Percentiles rank a stretch among this genome's conserved stretches.
These are phyloP conservation scores for Populus alba DNA, from an alignment of 345 rosid species.

Conservation along the genomic window DNA sequence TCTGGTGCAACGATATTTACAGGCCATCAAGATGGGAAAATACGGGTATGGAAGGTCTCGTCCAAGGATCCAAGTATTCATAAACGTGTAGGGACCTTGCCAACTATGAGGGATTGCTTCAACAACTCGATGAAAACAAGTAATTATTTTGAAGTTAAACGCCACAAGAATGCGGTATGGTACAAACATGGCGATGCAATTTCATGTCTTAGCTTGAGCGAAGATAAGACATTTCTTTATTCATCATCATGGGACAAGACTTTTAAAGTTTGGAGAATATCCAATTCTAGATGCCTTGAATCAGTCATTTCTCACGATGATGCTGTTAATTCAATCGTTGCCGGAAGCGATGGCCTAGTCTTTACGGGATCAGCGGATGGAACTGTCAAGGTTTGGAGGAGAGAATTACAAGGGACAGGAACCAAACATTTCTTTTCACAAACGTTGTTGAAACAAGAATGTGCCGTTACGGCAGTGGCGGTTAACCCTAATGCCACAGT, in stretches of 20 bases:
- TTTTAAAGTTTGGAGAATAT: constrained; percentile 76
- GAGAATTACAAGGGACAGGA: constrained; percentile 80
- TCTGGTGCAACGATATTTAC: constrained; percentile 61
- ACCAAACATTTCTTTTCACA: constrained; percentile 83
- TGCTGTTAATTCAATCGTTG: constrained; percentile 64
- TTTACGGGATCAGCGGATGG: constrained; percentile 92
- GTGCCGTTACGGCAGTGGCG: constrained; percentile 71
- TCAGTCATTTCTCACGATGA: constrained; percentile 77
- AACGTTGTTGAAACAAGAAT: constrained; percentile 73
- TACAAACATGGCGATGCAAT: constrained; percentile 71
- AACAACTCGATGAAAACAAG: constrained; percentile 57
- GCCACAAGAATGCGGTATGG: constrained; percentile 46
- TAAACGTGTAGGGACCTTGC: constrained; percentile 68
- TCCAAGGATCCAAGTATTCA: constrained; percentile 41
- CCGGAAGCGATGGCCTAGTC: constrained; percentile 75
- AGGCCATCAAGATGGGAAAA: constrained; percentile 93
- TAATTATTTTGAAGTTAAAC: constrained; percentile 49
- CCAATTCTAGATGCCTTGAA: constrained; percentile 69
- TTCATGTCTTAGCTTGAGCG: constrained; percentile 69
- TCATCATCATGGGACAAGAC: constrained; percentile 93
- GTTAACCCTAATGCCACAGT: constrained; percentile 50
- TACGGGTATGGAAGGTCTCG: constrained; percentile 72
- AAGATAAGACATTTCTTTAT: constrained; percentile 55
- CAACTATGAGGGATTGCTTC: constrained; percentile 55
- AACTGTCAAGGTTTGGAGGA: constrained; percentile 77